A percentile compares a stretch with the other conserved stretches of the same genome.
Evolutionary conservation across 1,284 basidiomycete genomes (phyloP).

Genomic region (Neolentinus lepideus): DNA sequence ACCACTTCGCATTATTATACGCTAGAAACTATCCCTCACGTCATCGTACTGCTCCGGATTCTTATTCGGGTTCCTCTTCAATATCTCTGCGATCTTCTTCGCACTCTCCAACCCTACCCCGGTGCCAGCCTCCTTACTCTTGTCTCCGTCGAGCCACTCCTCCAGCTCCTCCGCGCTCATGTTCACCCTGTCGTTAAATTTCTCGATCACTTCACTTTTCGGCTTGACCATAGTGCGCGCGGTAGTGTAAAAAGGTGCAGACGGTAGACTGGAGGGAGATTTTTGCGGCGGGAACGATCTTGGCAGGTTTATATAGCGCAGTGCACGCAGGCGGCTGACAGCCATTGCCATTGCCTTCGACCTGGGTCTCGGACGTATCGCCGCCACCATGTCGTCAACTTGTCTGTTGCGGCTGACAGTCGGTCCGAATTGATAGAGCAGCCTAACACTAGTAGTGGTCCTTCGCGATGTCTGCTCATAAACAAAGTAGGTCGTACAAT

Average conservation of each 20-base stretch:
- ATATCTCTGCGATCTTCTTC: slow-evolving; percentile 25
- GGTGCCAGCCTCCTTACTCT: slow-evolving; percentile 26
- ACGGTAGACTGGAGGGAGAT: too few relatives aligned
- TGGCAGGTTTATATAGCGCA: background rate
- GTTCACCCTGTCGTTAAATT: slow-evolving; percentile 25
- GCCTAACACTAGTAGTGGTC: too few relatives aligned
- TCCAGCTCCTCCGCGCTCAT: slow-evolving; percentile 28
- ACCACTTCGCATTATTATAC: background rate
- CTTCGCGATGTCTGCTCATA: too few relatives aligned
- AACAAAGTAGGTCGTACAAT: too few relatives aligned
- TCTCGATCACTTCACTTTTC: slow-evolving; percentile 19
- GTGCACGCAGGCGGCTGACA: background rate
- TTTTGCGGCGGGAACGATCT: background rate
- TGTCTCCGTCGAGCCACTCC: slow-evolving; percentile 24
- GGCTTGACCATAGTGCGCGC: slow-evolving; percentile 16
- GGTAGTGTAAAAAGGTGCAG: background rate
- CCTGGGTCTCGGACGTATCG: too few relatives aligned
- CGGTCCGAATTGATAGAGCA: too few relatives aligned
- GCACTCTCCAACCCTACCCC: slow-evolving; percentile 28
- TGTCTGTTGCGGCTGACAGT: too few relatives aligned
- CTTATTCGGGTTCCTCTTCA: slow-evolving; percentile 27
- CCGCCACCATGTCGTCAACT: too few relatives aligned
- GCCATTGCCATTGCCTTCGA: background rate
- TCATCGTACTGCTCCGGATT: slow-evolving; percentile 25
- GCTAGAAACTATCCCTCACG: background rate